Percentiles rank a stretch among this genome's conserved stretches.
These are phyloP conservation scores for Dendrobium catenatum DNA, from an alignment of 106 monocot species.

Conservation along the genomic window DNA sequence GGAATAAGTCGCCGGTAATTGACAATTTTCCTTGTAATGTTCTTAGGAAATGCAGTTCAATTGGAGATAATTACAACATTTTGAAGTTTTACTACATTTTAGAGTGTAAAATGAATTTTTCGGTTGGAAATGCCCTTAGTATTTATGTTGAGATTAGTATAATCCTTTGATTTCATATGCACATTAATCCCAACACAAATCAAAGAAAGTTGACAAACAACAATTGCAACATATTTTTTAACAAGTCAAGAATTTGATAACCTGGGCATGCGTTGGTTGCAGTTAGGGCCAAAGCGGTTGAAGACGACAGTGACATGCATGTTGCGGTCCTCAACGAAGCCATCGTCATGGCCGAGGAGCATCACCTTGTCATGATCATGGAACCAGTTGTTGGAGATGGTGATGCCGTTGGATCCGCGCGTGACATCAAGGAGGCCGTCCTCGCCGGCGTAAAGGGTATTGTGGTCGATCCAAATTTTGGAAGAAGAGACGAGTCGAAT, in stretches of 20 bases:
- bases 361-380: slow-evolving; percentile 74
- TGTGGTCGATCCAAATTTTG: slow-evolving; percentile 87
- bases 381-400: slow-evolving; percentile 92
- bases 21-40: too few relatives aligned
- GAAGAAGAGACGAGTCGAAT: slow-evolving; percentile 38
- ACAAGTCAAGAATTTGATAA: background rate
- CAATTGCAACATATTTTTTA: too few relatives aligned
- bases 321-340: slow-evolving; percentile 26
- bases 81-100: too few relatives aligned
- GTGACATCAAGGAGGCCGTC: slow-evolving; percentile 83
- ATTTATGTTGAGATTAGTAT: background rate
- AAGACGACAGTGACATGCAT: slow-evolving; percentile 54
- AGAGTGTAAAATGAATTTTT: too few relatives aligned
- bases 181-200: too few relatives aligned
- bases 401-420: slow-evolving; percentile 51
- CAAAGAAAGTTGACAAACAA: too few relatives aligned
- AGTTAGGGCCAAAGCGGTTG: slow-evolving; percentile 67
- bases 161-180: too few relatives aligned
- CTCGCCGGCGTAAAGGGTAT: slow-evolving; percentile 46
- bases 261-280: slow-evolving; percentile 69
- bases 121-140: background rate
- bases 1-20: too few relatives aligned
- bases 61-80: background rate
- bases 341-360: slow-evolving; percentile 69
- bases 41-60: background rate